A percentile compares a stretch with the other conserved stretches of the same genome.
phyloP scores from a whole-genome alignment of 2,329 filamentous ascomycete genomes.

The Aureobasidium sp. region DNA sequence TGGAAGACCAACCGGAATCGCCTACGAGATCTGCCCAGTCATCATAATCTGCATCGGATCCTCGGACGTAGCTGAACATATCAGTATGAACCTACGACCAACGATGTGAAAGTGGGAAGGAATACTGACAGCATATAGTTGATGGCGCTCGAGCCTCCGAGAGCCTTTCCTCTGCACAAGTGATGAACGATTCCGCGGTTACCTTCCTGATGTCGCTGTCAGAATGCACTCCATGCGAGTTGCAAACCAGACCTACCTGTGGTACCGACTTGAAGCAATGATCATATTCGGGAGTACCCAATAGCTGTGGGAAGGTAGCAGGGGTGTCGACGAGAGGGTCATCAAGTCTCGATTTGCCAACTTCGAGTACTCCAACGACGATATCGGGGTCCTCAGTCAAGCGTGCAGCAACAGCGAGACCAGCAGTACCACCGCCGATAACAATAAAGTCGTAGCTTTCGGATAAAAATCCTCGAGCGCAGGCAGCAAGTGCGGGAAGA shows the following conservation, averaged over 20 bases:
- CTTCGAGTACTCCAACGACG: conserved; percentile 15
- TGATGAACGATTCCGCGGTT: conserved; percentile 14
- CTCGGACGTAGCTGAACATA: conserved; percentile 31
- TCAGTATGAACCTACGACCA: not conserved
- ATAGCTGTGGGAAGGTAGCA: conserved; percentile 13
- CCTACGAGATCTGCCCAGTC: conserved; percentile 35
- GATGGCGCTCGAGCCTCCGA: conserved; percentile 31
- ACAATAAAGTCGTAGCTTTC: conserved; percentile 14
- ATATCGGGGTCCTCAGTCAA: conserved; percentile 15
- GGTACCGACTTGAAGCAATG: conserved; percentile 15
- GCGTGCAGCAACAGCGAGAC: conserved; percentile 14
- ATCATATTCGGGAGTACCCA: conserved; percentile 17
- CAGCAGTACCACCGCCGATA: conserved; percentile 16
- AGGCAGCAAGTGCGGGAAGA: not conserved
- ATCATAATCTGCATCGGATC: conserved; percentile 37
- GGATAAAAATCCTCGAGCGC: not conserved
- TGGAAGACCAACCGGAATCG: conserved; percentile 38
- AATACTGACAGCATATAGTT: conserved; percentile 20
- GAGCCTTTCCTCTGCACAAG: conserved; percentile 24
- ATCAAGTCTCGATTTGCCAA: conserved; percentile 14
- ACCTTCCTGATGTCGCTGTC: not conserved
- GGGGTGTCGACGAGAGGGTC: conserved; percentile 20
- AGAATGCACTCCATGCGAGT: not conserved
- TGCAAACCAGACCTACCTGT: not conserved
- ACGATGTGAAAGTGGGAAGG: not conserved